phyloP scores from a whole-genome alignment of 257 asterid genomes.

The Solanum virginianum region DNA sequence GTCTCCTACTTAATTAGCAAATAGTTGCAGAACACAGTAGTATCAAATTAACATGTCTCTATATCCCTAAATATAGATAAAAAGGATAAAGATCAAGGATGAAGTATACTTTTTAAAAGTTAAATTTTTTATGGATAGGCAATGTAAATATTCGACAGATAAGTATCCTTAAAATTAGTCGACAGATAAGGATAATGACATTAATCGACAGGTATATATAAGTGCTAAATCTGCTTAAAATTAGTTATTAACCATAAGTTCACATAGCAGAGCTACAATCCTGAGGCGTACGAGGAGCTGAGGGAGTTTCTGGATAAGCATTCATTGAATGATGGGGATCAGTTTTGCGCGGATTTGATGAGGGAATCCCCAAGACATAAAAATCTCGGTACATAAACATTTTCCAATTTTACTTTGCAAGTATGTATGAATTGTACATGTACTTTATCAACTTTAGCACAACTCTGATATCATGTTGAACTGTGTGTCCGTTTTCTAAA shows the following conservation, averaged over 20 bases:
- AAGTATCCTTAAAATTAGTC: not conserved
- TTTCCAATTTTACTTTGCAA: not conserved
- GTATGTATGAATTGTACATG: not conserved
- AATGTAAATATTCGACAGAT: not conserved
- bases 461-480: not conserved
- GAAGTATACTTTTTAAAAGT: not conserved
- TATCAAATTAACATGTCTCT: not conserved
- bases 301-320: conserved; percentile 50
- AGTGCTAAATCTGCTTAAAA: not conserved
- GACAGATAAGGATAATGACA: too few relatives aligned
- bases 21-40: not conserved
- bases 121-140: not conserved
- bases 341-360: conserved; percentile 69
- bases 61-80: not conserved
- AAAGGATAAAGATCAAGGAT: not conserved
- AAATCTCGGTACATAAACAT: conserved; percentile 30
- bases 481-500: not conserved
- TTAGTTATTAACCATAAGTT: conserved; percentile 3
- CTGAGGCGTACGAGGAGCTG: conserved; percentile 63
- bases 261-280: conserved; percentile 69
- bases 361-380: conserved; percentile 67
- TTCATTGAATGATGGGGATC: conserved; percentile 59
- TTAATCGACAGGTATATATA: not conserved
- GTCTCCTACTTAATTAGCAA: not conserved
- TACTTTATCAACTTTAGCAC: not conserved